These are phyloP conservation scores for Graphilbum ipis-grandicollis DNA, from an alignment of 2,329 filamentous ascomycete genomes.

Conservation along the genomic window DNA sequence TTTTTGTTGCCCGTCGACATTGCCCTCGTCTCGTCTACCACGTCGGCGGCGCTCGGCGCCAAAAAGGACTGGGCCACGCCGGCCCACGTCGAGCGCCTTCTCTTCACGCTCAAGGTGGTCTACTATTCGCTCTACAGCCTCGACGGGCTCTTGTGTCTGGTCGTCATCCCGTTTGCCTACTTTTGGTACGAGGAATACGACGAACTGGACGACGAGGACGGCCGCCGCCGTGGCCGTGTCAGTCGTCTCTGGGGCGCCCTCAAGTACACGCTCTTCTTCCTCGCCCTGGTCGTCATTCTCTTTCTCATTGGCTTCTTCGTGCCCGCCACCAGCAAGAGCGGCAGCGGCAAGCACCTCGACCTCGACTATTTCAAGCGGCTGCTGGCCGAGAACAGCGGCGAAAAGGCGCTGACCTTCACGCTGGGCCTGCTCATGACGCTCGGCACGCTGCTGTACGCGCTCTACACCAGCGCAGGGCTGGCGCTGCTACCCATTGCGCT, in stretches of 20 bases:
- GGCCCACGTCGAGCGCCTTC: slow-evolving; percentile 58
- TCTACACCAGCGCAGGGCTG: slow-evolving; percentile 80
- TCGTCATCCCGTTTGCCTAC: slow-evolving; percentile 89
- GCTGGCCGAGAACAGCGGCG: slow-evolving; percentile 71
- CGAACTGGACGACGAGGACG: slow-evolving; percentile 66
- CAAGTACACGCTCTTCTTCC: slow-evolving; percentile 80
- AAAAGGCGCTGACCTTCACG: slow-evolving; percentile 80
- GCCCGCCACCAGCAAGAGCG: slow-evolving; percentile 53
- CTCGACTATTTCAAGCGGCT: slow-evolving; percentile 84
- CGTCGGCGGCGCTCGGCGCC: slow-evolving; percentile 52
- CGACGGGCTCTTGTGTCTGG: slow-evolving; percentile 73
- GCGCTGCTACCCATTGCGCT: slow-evolving; percentile 77
- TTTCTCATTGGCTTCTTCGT: slow-evolving; percentile 92
- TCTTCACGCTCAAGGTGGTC: slow-evolving; percentile 66
- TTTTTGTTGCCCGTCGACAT: slow-evolving; percentile 90
- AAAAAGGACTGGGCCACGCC: slow-evolving; percentile 95
- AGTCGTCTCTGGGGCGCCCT: slow-evolving; percentile 65
- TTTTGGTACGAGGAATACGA: slow-evolving; percentile 98
- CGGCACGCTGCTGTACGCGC: slow-evolving; percentile 67
- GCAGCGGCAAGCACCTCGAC: slow-evolving; percentile 51
- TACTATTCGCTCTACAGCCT: slow-evolving; percentile 90
- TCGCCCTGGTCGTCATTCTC: slow-evolving; percentile 61
- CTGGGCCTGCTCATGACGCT: slow-evolving; percentile 77
- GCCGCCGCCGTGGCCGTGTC: slow-evolving; percentile 53
- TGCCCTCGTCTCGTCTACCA: slow-evolving; percentile 81